Evolutionary conservation across 148 eudicot species (phyloP).

Genomic region (Dianthus caryophyllus): DNA sequence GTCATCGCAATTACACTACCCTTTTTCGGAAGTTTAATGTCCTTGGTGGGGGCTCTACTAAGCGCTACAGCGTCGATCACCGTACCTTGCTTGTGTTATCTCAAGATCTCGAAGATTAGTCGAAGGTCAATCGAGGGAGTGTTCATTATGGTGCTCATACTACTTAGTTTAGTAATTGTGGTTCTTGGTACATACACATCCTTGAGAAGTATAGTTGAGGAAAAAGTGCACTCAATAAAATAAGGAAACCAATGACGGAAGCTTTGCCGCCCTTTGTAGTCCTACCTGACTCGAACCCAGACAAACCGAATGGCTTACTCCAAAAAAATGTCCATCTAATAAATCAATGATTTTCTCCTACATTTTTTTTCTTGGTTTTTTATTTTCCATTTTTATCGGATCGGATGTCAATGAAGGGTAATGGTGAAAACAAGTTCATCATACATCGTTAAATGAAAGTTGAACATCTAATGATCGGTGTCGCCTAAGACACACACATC

Average conservation of each 20-base stretch:
- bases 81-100: conserved; percentile 60
- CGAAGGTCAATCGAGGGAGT: conserved; percentile 32
- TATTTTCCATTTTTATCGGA: too few relatives aligned
- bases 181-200: conserved; percentile 50
- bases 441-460: too few relatives aligned
- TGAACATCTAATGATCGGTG: too few relatives aligned
- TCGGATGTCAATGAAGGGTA: too few relatives aligned
- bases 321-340: neutral
- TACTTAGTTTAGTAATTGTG: conserved; percentile 32
- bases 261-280: too few relatives aligned
- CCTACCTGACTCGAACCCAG: too few relatives aligned
- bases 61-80: conserved; percentile 45
- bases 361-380: too few relatives aligned
- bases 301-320: too few relatives aligned
- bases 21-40: conserved; percentile 68
- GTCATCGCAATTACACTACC: conserved; percentile 53
- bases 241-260: neutral
- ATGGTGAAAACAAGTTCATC: too few relatives aligned
- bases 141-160: conserved; percentile 30
- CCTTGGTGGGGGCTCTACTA: conserved; percentile 53
- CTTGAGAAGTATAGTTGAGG: conserved; percentile 31
- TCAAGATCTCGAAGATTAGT: conserved; percentile 39
- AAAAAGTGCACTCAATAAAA: conserved; percentile 11
- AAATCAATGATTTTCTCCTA: too few relatives aligned
- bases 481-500: too few relatives aligned